Base-by-base conservation (phyloP, 306 rosid species). In the Inga laurina region DNA sequence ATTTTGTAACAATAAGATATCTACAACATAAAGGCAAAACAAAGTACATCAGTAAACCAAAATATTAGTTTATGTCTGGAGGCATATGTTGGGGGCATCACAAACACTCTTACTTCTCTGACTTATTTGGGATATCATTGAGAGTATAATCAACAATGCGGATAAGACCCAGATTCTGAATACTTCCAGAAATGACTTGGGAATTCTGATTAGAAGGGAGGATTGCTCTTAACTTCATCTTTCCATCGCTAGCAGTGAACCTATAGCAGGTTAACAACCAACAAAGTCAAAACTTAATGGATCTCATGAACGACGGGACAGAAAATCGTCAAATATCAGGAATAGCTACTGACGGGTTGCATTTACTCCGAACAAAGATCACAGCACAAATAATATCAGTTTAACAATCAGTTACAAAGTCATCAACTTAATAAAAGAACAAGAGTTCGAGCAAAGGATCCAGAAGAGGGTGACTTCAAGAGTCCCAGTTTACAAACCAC, bases 91-190 rank as follows among this genome's bases (percentile, higher is more conserved):
- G 3, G 30, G 5, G 11, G 5, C 8, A 5, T 0, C 6, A 24
- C 4, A 76, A 57, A 1, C 16, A 41, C 44, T 90, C 44, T 91
- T 90, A 97, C 99, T 94, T 97, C 14, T 92, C 98, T 0, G 94
- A 74, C 83, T 88, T 91, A 61, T 84, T 88, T 0, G 97, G 91
- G 43, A 92, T 91, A 57, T 90, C 98, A 30, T 94, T 94, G 78
- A 97, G 89, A 30, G 97, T 85, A 66, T 94, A 94, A 22, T 91
- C 95, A 24, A 88, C 81, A 24, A 97, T 56, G 4, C 95, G 92
- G 74, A 97, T 82, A 43, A 97, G 97, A 24, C 99, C 97, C n/a
- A 91, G 83, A 74, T 92, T 91, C 92, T 97, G 99, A 87, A 97
- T 87, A 16, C 85, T 85, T 71, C 98, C 97, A 0, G 97, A 89